Evolutionary conservation across 345 rosid genomes (phyloP), one percentile per base, ranked within the genome.

Genomic region (Moricandia arvensis): DNA sequence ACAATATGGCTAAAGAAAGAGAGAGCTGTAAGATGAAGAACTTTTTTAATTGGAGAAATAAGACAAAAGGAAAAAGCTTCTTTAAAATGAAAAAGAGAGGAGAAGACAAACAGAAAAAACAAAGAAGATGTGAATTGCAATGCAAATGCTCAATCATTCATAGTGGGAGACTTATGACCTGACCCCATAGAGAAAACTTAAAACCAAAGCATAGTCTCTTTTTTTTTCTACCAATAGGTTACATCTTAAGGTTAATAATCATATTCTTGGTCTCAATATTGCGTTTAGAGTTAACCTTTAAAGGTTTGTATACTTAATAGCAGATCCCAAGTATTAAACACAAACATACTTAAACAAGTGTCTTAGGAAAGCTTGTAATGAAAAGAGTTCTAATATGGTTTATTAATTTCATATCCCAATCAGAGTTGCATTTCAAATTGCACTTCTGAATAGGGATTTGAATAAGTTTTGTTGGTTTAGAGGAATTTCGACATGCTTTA

Each of bases 161-260:
- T 18, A 74, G 78, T 74, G 72, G 66, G 34, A 66, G 72, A 66
- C 78, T 74, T 66, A 5, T 45, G 78, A 33, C 33, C 33, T 30
- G 64, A n/a, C 55, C 66, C 47, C 18, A 11, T 7, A 66, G 11
- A 43, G 16, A 30, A 55, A 66, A 17, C 49, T 43, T 38, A 58
- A 45, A 43, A n/a, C 60, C 72, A 66, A 47, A 75, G 38, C 61
- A 58, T 66, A 67, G 38, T 59, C 54, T 58, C n/a, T n/a, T n/a
- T 27, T 27, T 67, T 67, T 11, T 29, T 37, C 65, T 74, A 55
- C 2, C 16, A 18, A 57, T 21, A 35, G 9, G 54, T 16, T 45
- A 13, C 17, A 45, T 13, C 53, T 43, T 43, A 13, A 13, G 17
- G 37, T 61, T 61, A 45, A 45, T 33, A 33, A 15, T 35, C 30